A percentile compares a stretch with the other conserved stretches of the same genome.
phyloP scores from a whole-genome alignment of 352 stramenopile genomes.

The Phytophthora aleatoria region DNA sequence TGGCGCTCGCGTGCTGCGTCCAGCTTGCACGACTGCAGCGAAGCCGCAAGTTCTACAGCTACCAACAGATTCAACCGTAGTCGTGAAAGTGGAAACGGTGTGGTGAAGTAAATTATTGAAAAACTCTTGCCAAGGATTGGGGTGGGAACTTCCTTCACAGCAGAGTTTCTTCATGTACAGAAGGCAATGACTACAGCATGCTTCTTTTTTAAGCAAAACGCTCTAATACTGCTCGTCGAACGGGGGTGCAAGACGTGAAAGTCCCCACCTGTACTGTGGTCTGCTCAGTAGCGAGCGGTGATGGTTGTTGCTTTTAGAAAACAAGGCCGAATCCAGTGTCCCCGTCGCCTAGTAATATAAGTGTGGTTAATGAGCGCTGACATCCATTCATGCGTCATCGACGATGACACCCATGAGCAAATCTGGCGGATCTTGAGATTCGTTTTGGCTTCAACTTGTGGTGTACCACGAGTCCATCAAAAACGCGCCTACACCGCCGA shows the following conservation, averaged over 20 bases:
- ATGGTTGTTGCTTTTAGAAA: no score
- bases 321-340: no score
- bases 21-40: constrained; percentile 49
- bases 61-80: constrained; percentile 54
- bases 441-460: constrained; percentile 10
- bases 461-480: neutral
- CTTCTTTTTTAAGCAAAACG: no score
- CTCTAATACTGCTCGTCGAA: no score
- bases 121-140: neutral
- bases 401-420: neutral
- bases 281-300: no score
- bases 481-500: neutral
- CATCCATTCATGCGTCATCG: neutral
- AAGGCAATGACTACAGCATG: no score
- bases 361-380: neutral
- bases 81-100: no score
- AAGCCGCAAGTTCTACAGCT: constrained; percentile 30
- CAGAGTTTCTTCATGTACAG: no score
- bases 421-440: constrained; percentile 11
- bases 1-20: constrained; percentile 58
- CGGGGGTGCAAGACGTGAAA: no score
- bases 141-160: neutral
- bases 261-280: no score
- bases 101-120: neutral
- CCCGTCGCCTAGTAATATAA: no score